Percentiles rank a stretch among this genome's conserved stretches.
Conservation (phyloP, 2,329 filamentous ascomycete genomes). For the Neonectria coccinea region DNA sequence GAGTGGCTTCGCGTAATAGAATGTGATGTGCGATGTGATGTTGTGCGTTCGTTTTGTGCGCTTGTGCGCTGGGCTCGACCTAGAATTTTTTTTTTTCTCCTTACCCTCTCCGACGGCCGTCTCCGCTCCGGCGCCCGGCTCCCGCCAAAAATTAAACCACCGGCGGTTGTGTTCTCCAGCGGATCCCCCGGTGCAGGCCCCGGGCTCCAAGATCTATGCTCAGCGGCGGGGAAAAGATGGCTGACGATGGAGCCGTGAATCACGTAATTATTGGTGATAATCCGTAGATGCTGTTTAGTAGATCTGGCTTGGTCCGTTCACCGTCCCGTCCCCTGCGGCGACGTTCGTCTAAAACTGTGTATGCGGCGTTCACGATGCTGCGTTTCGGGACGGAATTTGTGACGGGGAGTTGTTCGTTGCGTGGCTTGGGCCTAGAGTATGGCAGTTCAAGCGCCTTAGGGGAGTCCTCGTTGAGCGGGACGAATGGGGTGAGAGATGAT, state of each 20-base stretch:
- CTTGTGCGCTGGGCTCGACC: constrained; percentile 17
- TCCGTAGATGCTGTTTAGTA: neutral
- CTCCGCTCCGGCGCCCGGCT: constrained; percentile 17
- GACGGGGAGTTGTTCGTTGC: neutral
- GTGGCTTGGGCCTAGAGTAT: neutral
- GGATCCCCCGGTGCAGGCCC: neutral
- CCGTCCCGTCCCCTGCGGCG: constrained; percentile 31
- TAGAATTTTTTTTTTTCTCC: constrained; percentile 20
- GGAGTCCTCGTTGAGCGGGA: neutral
- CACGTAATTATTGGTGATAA: constrained; percentile 28
- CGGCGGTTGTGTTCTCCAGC: neutral
- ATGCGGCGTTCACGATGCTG: constrained; percentile 8
- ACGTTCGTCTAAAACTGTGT: constrained; percentile 33
- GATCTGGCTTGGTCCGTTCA: constrained; percentile 35
- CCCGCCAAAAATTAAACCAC: no score
- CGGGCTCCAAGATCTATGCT: neutral
- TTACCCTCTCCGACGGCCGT: constrained; percentile 4
- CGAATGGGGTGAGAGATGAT: neutral
- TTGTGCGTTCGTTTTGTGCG: constrained; percentile 27
- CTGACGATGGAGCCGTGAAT: constrained; percentile 3
- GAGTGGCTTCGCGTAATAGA: neutral
- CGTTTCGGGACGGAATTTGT: constrained; percentile 2
- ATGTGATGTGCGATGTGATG: neutral
- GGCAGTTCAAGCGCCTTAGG: neutral
- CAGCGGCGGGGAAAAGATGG: neutral